phyloP scores from a whole-genome alignment of 2,329 filamentous ascomycete species.

The Ampelomyces quisqualis region DNA sequence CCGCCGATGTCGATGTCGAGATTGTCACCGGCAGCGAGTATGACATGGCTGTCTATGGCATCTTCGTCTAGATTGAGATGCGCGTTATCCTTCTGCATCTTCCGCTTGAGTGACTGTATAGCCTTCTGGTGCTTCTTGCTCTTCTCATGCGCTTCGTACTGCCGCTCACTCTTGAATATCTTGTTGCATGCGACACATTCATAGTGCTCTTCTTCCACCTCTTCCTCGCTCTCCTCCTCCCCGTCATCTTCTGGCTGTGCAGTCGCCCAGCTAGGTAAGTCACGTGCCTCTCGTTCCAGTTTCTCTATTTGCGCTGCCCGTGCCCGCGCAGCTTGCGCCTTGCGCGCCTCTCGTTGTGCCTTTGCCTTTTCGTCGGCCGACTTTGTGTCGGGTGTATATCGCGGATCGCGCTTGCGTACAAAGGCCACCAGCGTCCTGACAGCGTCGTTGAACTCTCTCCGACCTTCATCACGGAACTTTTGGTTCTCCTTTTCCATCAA shows the following conservation, averaged over 20 bases:
- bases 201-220: slow-evolving; percentile 54
- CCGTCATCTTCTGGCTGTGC: slow-evolving; percentile 57
- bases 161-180: slow-evolving; percentile 83
- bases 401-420: slow-evolving; percentile 85
- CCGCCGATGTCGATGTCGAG: slow-evolving; percentile 15
- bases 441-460: slow-evolving; percentile 88
- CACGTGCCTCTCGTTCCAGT: slow-evolving; percentile 62
- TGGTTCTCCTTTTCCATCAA: slow-evolving; percentile 96
- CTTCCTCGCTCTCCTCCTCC: slow-evolving; percentile 56
- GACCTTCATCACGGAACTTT: slow-evolving; percentile 75
- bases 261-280: slow-evolving; percentile 74
- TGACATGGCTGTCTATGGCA: slow-evolving; percentile 34
- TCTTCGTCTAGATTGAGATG: slow-evolving; percentile 54
- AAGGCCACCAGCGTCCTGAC: slow-evolving; percentile 84
- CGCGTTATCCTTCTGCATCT: slow-evolving; percentile 80
- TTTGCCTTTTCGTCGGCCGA: slow-evolving; percentile 80
- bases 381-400: slow-evolving; percentile 75
- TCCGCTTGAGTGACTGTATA: slow-evolving; percentile 72
- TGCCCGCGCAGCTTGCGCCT: slow-evolving; percentile 80
- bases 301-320: slow-evolving; percentile 79
- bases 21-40: slow-evolving; percentile 37
- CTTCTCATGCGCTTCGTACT: slow-evolving; percentile 87
- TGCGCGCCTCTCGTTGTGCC: slow-evolving; percentile 71
- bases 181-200: slow-evolving; percentile 66
- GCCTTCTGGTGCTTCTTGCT: slow-evolving; percentile 96